Base-by-base conservation (phyloP, 495 filamentous ascomycete genomes). In the Halenospora varia region DNA sequence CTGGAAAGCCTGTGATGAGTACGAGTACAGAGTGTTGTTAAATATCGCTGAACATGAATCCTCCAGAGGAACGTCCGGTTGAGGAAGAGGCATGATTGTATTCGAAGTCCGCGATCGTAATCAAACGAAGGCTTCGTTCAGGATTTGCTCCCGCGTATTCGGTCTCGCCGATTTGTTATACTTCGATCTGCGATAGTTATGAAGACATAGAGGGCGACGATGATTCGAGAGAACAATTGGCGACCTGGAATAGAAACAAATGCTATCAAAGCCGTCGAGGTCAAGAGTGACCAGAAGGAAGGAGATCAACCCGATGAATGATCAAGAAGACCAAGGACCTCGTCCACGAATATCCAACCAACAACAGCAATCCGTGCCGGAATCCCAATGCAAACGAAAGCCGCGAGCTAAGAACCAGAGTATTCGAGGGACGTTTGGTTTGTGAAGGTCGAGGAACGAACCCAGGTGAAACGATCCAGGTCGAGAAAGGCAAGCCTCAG, bases 21-120 rank as follows among this genome's bases (percentile, higher is more conserved):
- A 97, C 10, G 85, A 84, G 73, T 96, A 98, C 15, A 98, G 82
- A 17, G 87, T 94, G 70, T 88, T 84, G 68, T 92, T 77, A 71
- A 88, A 76, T 52, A 98, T 80, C 56, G 86, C 82, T 15, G 91
- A 94, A 72, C 94, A 98, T 63, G 87, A 82, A 72, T 87, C 84
- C 63, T 81, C 78, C 61, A 96, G 74, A 59, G 81, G 68, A 59
- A 82, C 74, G 11, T 76, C 75, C 55, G 92, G 92, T 63, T 79
- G 58, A 52, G 88, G 88, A 35, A 84, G 73, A 53, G 76, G 61
- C 88, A 90, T 91, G 29, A 42, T 61, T 15, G 48, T 41, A 51
- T 57, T 20, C 48, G 49, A 40, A 13, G 18, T 42, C 11, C 41
- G 26, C 15, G 18, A 25, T 47, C 53, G 22, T 55, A 9, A 19